Evolutionary conservation across 2,329 filamentous ascomycete species (phyloP).

Genomic region (Immersiporthe knoxdaviesiana): DNA sequence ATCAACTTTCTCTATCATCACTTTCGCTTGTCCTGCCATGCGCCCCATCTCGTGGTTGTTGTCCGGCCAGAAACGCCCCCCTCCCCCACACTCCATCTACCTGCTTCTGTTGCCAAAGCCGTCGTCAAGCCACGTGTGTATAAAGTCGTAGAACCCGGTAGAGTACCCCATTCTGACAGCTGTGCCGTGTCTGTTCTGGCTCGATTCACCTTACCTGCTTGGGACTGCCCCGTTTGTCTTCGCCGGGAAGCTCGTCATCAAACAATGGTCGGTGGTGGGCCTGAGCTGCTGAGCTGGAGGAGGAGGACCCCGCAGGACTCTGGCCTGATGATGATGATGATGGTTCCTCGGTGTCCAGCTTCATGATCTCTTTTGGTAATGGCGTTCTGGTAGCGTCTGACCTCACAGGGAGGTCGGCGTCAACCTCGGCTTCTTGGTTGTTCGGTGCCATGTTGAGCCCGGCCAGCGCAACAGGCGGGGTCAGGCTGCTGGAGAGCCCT

Average conservation of each 20-base stretch:
- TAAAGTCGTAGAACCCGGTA: constrained; percentile 9
- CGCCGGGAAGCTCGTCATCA: constrained; percentile 6
- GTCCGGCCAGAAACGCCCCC: not conserved
- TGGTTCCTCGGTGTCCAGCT: constrained; percentile 6
- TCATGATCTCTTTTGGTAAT: constrained; percentile 12
- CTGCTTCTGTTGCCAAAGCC: constrained; percentile 10
- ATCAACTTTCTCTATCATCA: constrained; percentile 11
- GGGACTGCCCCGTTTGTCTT: not conserved
- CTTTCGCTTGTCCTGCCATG: not conserved
- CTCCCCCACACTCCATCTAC: not conserved
- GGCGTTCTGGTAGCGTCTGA: constrained; percentile 11
- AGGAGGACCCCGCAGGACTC: not conserved
- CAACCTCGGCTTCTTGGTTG: constrained; percentile 19
- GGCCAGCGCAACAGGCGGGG: constrained; percentile 23
- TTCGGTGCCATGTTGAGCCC: constrained; percentile 27
- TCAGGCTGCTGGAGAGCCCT: constrained; percentile 11
- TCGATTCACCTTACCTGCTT: constrained; percentile 3
- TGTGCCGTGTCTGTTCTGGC: not conserved
- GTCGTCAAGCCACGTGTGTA: constrained; percentile 11
- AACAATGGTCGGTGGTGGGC: not conserved
- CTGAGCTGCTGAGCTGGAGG: not conserved
- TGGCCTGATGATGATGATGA: not conserved
- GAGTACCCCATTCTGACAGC: too few relatives aligned
- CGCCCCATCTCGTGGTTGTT: not conserved
- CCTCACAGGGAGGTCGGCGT: constrained; percentile 1